Evolutionary conservation across 2,329 filamentous ascomycete species (phyloP), one percentile per base, ranked within the genome.

Genomic region (Pseudogymnoascus sp.): DNA sequence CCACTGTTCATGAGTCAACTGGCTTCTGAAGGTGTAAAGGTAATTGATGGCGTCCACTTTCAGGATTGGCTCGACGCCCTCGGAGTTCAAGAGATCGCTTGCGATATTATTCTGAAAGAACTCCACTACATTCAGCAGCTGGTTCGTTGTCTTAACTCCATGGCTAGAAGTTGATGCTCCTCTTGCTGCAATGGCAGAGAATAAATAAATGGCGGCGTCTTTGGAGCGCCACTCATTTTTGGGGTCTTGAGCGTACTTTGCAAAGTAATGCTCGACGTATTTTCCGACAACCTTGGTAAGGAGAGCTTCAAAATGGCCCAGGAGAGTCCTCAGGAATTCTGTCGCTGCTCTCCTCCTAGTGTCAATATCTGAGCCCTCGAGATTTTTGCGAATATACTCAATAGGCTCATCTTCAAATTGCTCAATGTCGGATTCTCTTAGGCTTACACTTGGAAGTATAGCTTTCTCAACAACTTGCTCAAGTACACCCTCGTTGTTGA

Each of bases 11-110:
- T 91, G 91, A 16, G 91, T 93, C 65, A 99, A 83, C 72, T 97
- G 92, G 74, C 92, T 96, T 71, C 95, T 89, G 85, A 99, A 99
- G 50, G 89, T 91, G 80, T 99, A 96, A 40, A 99, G 84, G 74
- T 93, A 99, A 76, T 98, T 99, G 81, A 99, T 96, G 16, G 93
- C 93, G 75, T 98, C 95, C 14, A 99, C 93, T 79, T 96, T 96
- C 69, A 96, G 82, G 65, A 99, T 93, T 7, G 92, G 89, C 70
- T 96, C 85, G 1, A 89, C 84, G 2, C 82, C 83, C 31, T 83
- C 80, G 35, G 85, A 81, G n/a, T 84, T 82, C 65, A 96, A 81
- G 41, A 99, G 81, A 74, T 99, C 95, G n/a, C 86, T 83, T 10
- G 93, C 93, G 70, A 99, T 89, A 74, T 98, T 85, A 66, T 89